Evolutionary conservation across 1,139 yeast species (phyloP).

Genomic region (Taiozyma onychis): DNA sequence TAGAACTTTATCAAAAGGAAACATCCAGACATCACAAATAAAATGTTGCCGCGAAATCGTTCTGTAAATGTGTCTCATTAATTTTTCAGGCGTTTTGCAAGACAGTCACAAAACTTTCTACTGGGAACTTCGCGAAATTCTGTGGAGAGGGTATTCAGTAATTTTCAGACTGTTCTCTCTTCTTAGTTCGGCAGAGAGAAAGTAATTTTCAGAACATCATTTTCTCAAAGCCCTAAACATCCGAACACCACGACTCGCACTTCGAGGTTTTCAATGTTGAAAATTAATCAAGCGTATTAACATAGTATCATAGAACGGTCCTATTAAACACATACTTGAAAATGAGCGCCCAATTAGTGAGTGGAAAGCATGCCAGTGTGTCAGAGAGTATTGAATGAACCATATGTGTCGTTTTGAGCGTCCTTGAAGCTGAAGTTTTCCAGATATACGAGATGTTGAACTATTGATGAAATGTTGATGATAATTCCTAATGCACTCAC

Average conservation of each 20-base stretch:
- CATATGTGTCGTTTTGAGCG: background rate
- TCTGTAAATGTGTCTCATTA: background rate
- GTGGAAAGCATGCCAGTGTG: slow-evolving; percentile 8
- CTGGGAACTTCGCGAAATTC: background rate
- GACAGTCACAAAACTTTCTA: background rate
- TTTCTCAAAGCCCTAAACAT: slow-evolving; percentile 1
- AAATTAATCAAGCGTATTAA: slow-evolving; percentile 1
- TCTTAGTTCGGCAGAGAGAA: background rate
- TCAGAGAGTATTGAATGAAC: background rate
- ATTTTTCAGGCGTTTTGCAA: background rate
- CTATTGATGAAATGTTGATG: background rate
- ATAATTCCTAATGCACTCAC: background rate
- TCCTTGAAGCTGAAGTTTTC: background rate
- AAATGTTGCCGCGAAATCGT: background rate
- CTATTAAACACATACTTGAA: slow-evolving; percentile 17
- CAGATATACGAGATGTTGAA: background rate
- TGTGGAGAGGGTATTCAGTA: background rate
- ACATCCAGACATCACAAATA: background rate
- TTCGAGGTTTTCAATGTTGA: slow-evolving; percentile 7
- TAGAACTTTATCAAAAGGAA: background rate
- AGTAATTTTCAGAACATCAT: background rate
- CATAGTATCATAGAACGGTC: slow-evolving; percentile 1
- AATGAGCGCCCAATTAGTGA: slow-evolving; percentile 28
- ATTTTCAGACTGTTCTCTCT: background rate
- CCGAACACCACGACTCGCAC: slow-evolving; percentile 22